These are phyloP conservation scores for Trichophyton schoenleinii DNA, from an alignment of 2,329 filamentous ascomycete genomes.

Conservation along the genomic window DNA sequence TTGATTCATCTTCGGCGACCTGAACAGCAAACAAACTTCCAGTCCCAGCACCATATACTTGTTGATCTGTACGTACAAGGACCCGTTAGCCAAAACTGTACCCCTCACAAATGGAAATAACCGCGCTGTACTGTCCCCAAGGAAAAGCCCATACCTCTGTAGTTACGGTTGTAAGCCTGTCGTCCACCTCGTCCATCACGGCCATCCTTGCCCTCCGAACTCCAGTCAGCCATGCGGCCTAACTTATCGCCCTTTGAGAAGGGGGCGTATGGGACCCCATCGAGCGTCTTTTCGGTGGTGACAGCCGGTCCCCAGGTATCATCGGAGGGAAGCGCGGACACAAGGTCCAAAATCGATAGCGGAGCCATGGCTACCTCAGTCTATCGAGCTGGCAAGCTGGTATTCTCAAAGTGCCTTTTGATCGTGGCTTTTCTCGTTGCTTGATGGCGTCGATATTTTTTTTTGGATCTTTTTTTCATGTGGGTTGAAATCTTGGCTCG, in stretches of 20 bases:
- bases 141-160: constrained; percentile 55
- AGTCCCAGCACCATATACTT: constrained; percentile 86
- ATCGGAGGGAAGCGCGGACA: constrained; percentile 58
- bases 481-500: constrained; percentile 10
- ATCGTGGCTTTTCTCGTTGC: neutral
- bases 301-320: constrained; percentile 80
- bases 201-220: constrained; percentile 65
- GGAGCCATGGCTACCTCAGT: constrained; percentile 33
- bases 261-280: constrained; percentile 92
- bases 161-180: constrained; percentile 84
- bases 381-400: neutral
- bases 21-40: constrained; percentile 82
- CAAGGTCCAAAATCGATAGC: constrained; percentile 51
- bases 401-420: neutral
- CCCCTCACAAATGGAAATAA: constrained; percentile 5
- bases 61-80: constrained; percentile 54
- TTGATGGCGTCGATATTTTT: neutral
- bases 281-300: constrained; percentile 73
- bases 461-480: constrained; percentile 6
- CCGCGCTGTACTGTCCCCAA: too few relatives aligned
- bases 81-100: constrained; percentile 4
- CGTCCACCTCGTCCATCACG: constrained; percentile 62
- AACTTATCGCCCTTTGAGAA: constrained; percentile 99
- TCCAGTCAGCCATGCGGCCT: constrained; percentile 99
- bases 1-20: constrained; percentile 85